Conservation (phyloP, 2,329 filamentous ascomycete species). For the Neonectria faginata region DNA sequence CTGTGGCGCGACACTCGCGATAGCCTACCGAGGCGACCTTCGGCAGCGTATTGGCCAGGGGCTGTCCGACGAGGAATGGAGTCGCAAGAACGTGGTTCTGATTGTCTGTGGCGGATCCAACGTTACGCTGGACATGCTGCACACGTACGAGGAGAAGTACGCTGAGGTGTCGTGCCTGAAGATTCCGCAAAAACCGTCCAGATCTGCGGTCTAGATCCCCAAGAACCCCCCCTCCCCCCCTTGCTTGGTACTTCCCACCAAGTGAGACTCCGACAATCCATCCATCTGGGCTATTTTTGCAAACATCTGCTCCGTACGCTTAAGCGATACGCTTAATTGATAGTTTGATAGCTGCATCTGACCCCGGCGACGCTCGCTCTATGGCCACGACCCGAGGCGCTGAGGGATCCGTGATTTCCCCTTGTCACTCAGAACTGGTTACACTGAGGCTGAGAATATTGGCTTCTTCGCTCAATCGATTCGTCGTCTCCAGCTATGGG, state of each 20-base stretch:
- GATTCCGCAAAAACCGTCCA: slow-evolving; percentile 26
- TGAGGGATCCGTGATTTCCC: background rate
- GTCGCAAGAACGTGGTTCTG: slow-evolving; percentile 80
- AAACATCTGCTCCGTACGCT: background rate
- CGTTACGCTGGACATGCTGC: slow-evolving; percentile 71
- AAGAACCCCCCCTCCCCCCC: background rate
- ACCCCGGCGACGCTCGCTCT: background rate
- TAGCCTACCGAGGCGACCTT: slow-evolving; percentile 73
- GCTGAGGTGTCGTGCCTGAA: slow-evolving; percentile 49
- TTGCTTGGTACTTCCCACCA: too few species aligned
- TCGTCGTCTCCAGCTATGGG: background rate
- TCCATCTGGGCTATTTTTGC: background rate
- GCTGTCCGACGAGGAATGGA: slow-evolving; percentile 67
- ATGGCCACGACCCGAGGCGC: background rate
- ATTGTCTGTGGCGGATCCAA: slow-evolving; percentile 85
- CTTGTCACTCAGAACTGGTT: background rate
- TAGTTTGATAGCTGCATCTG: background rate
- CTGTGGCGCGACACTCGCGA: slow-evolving; percentile 83
- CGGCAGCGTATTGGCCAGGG: slow-evolving; percentile 68
- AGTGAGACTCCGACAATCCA: background rate
- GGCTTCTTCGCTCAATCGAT: background rate
- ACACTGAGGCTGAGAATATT: slow-evolving; percentile 7
- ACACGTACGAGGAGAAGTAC: slow-evolving; percentile 66
- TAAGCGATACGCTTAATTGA: slow-evolving; percentile 1
- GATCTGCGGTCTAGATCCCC: slow-evolving; percentile 1